phyloP scores from a whole-genome alignment of 2,329 filamentous ascomycete species.

The Orbilia blumenaviensis region DNA sequence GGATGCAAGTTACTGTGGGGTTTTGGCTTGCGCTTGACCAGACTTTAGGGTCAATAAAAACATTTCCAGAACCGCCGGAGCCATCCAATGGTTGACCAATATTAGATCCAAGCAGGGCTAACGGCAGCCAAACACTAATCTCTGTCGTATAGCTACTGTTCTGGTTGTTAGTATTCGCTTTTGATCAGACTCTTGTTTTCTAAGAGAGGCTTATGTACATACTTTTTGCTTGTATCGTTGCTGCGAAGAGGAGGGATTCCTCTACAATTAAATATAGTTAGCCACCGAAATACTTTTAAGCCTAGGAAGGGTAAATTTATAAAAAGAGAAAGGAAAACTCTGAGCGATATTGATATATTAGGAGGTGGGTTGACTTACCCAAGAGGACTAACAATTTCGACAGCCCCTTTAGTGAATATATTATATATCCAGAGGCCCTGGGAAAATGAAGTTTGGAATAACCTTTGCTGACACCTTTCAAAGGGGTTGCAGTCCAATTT shows the following conservation, averaged over 20 bases:
- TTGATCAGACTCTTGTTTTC: background rate
- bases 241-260: background rate
- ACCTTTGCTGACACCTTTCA: constrained; percentile 9
- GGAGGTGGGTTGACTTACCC: no score
- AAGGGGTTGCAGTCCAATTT: constrained; percentile 62
- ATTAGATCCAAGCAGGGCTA: constrained; percentile 8
- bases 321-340: no score
- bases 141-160: constrained; percentile 9
- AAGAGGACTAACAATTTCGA: constrained; percentile 7
- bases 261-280: background rate
- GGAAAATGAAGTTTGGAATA: background rate
- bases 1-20: background rate
- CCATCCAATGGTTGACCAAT: background rate
- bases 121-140: constrained; percentile 16
- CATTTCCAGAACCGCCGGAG: constrained; percentile 3
- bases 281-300: background rate
- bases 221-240: background rate
- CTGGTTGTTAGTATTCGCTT: constrained; percentile 18
- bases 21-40: background rate
- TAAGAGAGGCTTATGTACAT: background rate
- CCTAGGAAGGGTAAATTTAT: background rate
- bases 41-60: background rate
- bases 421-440: constrained; percentile 16
- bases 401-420: constrained; percentile 8
- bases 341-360: no score